Evolutionary conservation across 2,329 filamentous ascomycete genomes (phyloP).

Genomic region (Orbilia blumenaviensis): DNA sequence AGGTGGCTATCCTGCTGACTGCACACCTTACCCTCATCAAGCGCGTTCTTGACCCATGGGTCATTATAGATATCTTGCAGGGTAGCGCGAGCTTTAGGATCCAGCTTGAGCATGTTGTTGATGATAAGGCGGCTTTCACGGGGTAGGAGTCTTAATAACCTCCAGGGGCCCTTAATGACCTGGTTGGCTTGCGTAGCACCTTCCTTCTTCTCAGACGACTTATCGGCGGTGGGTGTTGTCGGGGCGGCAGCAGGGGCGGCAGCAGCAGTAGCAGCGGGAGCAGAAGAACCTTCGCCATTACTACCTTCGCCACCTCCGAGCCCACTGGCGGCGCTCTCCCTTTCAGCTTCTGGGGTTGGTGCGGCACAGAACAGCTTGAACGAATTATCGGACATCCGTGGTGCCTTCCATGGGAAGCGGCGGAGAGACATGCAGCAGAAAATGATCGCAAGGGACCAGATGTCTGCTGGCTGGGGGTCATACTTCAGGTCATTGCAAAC

Average conservation of each 20-base stretch:
- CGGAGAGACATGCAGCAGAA: slow-evolving; percentile 98
- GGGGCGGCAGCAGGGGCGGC: too few relatives aligned
- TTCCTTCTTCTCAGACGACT: slow-evolving; percentile 54
- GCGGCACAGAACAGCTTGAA: slow-evolving; percentile 82
- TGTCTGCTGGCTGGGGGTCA: slow-evolving; percentile 90
- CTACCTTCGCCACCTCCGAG: slow-evolving; percentile 25
- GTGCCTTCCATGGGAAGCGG: slow-evolving; percentile 96
- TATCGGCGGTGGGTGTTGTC: not conserved
- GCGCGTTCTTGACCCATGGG: slow-evolving; percentile 85
- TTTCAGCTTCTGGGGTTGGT: slow-evolving; percentile 53
- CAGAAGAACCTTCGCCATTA: slow-evolving; percentile 26
- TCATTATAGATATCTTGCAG: slow-evolving; percentile 88
- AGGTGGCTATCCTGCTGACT: slow-evolving; percentile 70
- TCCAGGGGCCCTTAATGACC: slow-evolving; percentile 86
- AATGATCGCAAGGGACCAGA: slow-evolving; percentile 98
- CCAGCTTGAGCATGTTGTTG: slow-evolving; percentile 87
- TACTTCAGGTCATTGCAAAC: slow-evolving; percentile 95
- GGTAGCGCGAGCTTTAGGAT: slow-evolving; percentile 81
- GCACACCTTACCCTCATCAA: slow-evolving; percentile 70
- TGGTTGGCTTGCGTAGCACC: slow-evolving; percentile 58
- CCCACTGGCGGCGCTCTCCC: slow-evolving; percentile 41
- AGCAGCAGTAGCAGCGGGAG: too few relatives aligned
- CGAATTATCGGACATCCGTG: slow-evolving; percentile 88
- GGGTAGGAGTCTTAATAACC: slow-evolving; percentile 84
- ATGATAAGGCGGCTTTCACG: slow-evolving; percentile 90